Base-by-base conservation (phyloP, 2,329 filamentous ascomycete species). In the Diaporthe vexans region DNA sequence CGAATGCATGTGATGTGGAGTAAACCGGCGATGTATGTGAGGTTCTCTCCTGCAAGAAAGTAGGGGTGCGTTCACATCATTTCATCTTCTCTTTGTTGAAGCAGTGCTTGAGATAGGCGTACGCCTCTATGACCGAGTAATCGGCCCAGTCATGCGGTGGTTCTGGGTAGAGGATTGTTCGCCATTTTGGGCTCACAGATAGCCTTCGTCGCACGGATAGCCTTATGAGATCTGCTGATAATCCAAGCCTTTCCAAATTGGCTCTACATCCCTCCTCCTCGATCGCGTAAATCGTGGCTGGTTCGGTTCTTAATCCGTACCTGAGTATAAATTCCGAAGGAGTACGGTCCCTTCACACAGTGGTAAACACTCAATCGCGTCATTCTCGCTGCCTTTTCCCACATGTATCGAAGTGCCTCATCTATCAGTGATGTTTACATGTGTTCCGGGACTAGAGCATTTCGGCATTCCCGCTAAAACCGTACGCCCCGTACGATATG, bases 1-100 rank as follows among this genome's bases (percentile, higher is more conserved):
- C 33, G 26, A 8, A 68, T 68, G 63, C 63, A 68, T 29, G 63
- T 68, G 0, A 68, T 68, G 63, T 68, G 63, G 63, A 68, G 63
- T 9, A 68, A 68, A 54, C 63, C 63, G 8, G 63, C 48, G 15
- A 40, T 68, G 48, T 9, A 40, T 17, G 33, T 68, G 15, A 68
- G 48, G 8, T 68, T 68, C 40, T 21, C 26, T 40, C 46, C 63
- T 11, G 63, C 63, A 21, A 29, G 29, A 13, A 35, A 37, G 29
- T 68, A 54, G 17, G 4, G 17, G 21, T 10, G 21, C 46, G 21
- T n/a, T 51, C 21, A 9, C 46, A 11, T 9, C 3, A 11, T 51
- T 13, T 10, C 46, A n/a, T 11, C 3, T 51, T n/a, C 21, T 51
- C 46, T 11, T 51, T 51, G 21, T 11, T 51, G 1, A 51, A n/a